A percentile compares a stretch with the other conserved stretches of the same genome.
Conservation (phyloP, 257 asterid species). For the Nicotiana tabacum region DNA sequence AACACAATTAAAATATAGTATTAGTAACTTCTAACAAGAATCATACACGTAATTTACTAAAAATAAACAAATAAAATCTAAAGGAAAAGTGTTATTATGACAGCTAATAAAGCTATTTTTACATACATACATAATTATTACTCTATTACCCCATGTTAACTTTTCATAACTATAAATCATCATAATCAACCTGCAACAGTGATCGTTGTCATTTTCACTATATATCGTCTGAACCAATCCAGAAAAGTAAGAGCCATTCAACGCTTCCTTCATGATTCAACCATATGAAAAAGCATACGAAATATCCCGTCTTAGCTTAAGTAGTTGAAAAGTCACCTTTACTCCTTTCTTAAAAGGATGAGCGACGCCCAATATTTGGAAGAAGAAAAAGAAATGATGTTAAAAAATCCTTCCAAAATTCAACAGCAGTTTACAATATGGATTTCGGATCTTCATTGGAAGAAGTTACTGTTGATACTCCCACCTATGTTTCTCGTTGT, state of each 20-base stretch:
- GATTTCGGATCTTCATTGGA: not conserved
- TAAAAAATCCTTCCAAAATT: not conserved
- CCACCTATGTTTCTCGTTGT: not conserved
- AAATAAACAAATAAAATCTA: not conserved
- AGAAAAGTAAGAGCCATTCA: not conserved
- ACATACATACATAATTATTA: no score
- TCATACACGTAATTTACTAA: not conserved
- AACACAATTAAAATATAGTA: not conserved
- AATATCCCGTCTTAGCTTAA: not conserved
- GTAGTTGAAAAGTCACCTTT: not conserved
- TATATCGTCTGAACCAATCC: not conserved
- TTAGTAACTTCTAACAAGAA: not conserved
- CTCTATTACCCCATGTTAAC: not conserved
- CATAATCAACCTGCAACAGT: no score
- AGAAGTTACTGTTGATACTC: not conserved
- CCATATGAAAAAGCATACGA: not conserved
- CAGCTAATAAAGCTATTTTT: no score
- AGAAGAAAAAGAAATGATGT: not conserved
- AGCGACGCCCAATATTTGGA: not conserved
- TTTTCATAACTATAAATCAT: not conserved
- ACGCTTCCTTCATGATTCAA: conserved; percentile 4
- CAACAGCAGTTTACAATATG: not conserved
- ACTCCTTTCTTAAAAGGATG: not conserved
- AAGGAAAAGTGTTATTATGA: not conserved
- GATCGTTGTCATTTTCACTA: not conserved